Percentiles rank a stretch among this genome's conserved stretches.
These are phyloP conservation scores for Nakataea oryzae DNA, from an alignment of 2,329 filamentous ascomycete species.

Conservation along the genomic window DNA sequence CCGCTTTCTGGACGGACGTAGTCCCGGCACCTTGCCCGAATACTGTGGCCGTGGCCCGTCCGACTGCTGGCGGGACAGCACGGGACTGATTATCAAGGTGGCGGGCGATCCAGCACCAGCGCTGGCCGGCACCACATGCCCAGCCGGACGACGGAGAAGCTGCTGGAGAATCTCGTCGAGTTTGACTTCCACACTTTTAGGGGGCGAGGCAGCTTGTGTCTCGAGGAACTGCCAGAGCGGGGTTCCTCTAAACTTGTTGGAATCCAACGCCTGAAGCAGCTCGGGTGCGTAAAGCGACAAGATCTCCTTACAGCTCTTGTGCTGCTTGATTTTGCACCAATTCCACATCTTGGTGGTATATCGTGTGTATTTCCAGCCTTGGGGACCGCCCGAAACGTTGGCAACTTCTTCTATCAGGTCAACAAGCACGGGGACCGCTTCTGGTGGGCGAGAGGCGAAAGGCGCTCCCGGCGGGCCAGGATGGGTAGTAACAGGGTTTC, in stretches of 20 bases:
- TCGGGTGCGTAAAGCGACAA: constrained; percentile 31
- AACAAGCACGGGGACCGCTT: background rate
- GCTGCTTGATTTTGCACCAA: constrained; percentile 29
- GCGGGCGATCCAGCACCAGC: background rate
- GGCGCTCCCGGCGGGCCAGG: no score
- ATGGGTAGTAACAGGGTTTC: no score
- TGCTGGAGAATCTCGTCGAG: constrained; percentile 13
- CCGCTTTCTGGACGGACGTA: constrained; percentile 36
- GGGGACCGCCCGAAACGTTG: constrained; percentile 15
- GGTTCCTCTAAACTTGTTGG: constrained; percentile 18
- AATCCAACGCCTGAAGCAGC: constrained; percentile 24
- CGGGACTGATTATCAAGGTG: background rate
- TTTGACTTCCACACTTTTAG: constrained; percentile 14
- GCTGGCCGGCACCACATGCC: background rate
- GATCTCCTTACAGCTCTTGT: constrained; percentile 24
- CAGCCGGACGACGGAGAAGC: constrained; percentile 13
- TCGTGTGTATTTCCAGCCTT: constrained; percentile 15
- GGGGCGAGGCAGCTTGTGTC: constrained; percentile 15
- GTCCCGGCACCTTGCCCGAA: constrained; percentile 31
- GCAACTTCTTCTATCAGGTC: constrained; percentile 18
- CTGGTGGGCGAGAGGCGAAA: background rate
- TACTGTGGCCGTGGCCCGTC: constrained; percentile 6
- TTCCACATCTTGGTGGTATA: constrained; percentile 23
- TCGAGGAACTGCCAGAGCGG: constrained; percentile 24
- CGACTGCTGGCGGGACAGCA: background rate